These are phyloP conservation scores for Fusarium sp. DNA, from an alignment of 2,329 filamentous ascomycete genomes.

Conservation along the genomic window DNA sequence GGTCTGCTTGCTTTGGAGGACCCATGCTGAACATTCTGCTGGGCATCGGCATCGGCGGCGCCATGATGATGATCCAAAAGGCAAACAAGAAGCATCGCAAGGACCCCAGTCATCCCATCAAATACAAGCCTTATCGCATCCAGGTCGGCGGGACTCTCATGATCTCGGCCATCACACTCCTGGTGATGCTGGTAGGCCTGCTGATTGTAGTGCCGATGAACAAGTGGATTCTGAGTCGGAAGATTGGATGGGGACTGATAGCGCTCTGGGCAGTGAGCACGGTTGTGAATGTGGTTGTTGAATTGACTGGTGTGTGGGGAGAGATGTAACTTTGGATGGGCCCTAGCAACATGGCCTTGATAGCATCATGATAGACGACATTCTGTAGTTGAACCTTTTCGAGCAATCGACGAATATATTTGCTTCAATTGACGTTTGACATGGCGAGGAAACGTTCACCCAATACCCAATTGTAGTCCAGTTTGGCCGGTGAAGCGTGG, in stretches of 20 bases:
- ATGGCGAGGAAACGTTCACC: not conserved
- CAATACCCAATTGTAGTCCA: not conserved
- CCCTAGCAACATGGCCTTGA: not conserved
- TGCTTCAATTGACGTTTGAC: not conserved
- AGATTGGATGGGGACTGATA: conserved; percentile 85
- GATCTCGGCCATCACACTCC: conserved; percentile 84
- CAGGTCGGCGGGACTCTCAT: conserved; percentile 87
- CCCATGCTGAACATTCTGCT: conserved; percentile 98
- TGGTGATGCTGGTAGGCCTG: conserved; percentile 82
- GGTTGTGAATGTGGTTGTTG: conserved; percentile 82
- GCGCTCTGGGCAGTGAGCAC: conserved; percentile 85
- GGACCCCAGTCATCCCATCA: conserved; percentile 73
- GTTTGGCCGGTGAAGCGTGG: not conserved
- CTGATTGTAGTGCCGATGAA: conserved; percentile 86
- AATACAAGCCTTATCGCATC: conserved; percentile 84
- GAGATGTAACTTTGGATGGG: conserved; percentile 31
- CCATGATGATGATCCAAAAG: conserved; percentile 84
- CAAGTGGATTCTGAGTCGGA: conserved; percentile 85
- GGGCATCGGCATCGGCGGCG: conserved; percentile 90
- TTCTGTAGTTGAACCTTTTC: not conserved
- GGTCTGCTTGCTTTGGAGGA: conserved; percentile 95
- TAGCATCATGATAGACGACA: conserved; percentile 11
- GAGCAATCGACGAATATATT: conserved; percentile 2
- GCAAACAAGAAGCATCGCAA: conserved; percentile 74
- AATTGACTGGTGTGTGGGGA: conserved; percentile 71